Evolutionary conservation across 164 flowering plant genomes (phyloP).

Genomic region (Tetrastigma voinierianum): DNA sequence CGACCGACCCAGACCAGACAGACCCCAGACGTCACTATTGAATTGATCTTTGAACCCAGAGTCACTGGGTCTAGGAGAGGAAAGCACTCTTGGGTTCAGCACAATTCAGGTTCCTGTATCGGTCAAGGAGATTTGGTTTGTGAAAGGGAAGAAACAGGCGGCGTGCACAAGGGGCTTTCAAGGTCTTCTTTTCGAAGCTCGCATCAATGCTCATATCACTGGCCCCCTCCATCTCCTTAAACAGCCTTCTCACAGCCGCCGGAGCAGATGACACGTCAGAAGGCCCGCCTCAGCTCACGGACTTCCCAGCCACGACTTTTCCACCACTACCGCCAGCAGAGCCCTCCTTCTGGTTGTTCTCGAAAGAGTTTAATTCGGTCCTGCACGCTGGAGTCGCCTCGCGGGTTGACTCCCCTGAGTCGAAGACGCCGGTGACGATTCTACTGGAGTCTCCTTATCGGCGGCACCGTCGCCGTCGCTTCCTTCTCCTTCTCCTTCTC

Average conservation of each 20-base stretch:
- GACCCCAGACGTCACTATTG: too few species aligned
- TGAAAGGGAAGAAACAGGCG: conserved; percentile 40
- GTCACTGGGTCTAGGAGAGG: conserved; percentile 16
- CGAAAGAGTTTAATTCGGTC: conserved; percentile 88
- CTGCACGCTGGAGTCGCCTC: conserved; percentile 90
- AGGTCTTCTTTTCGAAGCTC: conserved; percentile 64
- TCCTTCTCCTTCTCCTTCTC: conserved; percentile 20
- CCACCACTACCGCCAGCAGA: conserved; percentile 49
- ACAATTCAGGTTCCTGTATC: conserved; percentile 24
- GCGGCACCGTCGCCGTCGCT: not conserved
- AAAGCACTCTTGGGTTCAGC: conserved; percentile 23
- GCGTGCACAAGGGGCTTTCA: conserved; percentile 48
- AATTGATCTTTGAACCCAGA: conserved; percentile 29
- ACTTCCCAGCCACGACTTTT: conserved; percentile 47
- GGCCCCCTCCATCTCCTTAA: conserved; percentile 94
- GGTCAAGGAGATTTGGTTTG: conserved; percentile 27
- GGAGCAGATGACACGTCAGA: conserved; percentile 64
- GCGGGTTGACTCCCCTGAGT: conserved; percentile 41
- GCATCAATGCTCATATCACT: conserved; percentile 84
- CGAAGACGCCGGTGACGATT: conserved; percentile 17
- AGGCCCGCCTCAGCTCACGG: conserved; percentile 69
- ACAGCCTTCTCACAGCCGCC: conserved; percentile 55
- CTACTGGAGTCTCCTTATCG: conserved; percentile 5
- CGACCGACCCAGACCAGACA: conserved; percentile 3
- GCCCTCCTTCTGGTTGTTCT: conserved; percentile 84